A percentile compares a stretch with the other conserved stretches of the same genome.
Conservation (phyloP, 1,284 basidiomycete genomes). For the Puccinia coronata region DNA sequence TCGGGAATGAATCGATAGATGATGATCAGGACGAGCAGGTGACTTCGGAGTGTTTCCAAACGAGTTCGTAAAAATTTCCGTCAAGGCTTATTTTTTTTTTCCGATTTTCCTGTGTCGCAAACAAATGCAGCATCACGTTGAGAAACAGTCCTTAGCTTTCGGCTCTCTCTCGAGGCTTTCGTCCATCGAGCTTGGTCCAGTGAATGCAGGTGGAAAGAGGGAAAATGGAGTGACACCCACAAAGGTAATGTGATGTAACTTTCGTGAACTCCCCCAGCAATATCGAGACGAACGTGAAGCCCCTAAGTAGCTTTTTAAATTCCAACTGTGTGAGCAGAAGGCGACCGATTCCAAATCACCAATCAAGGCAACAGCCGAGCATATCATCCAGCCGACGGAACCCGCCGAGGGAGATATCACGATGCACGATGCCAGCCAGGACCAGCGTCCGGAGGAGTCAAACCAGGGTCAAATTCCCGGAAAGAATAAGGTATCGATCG, state of each 20-base stretch:
- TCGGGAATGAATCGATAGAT: neutral
- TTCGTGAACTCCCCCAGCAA: neutral
- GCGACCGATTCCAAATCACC: neutral
- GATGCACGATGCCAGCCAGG: neutral
- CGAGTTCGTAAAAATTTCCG: too few relatives aligned
- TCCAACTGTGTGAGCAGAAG: neutral
- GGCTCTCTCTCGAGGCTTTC: neutral
- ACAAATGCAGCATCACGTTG: neutral
- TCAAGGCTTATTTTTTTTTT: too few relatives aligned
- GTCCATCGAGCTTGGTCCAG: neutral
- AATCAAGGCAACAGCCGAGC: neutral
- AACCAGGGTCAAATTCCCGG: neutral
- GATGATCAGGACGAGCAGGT: neutral
- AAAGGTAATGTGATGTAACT: neutral
- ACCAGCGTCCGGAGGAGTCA: neutral
- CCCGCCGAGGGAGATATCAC: neutral
- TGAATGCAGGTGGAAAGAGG: too few relatives aligned
- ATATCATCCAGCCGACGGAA: too few relatives aligned
- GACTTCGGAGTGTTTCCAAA: neutral
- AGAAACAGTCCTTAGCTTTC: neutral
- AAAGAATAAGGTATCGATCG: constrained; percentile 35
- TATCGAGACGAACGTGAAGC: neutral
- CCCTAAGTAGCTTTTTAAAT: neutral
- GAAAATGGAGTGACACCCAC: neutral
- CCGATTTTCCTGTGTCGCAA: too few relatives aligned